These are phyloP conservation scores for Huntiella bhutanensis DNA, from an alignment of 2,329 filamentous ascomycete species.

Conservation along the genomic window DNA sequence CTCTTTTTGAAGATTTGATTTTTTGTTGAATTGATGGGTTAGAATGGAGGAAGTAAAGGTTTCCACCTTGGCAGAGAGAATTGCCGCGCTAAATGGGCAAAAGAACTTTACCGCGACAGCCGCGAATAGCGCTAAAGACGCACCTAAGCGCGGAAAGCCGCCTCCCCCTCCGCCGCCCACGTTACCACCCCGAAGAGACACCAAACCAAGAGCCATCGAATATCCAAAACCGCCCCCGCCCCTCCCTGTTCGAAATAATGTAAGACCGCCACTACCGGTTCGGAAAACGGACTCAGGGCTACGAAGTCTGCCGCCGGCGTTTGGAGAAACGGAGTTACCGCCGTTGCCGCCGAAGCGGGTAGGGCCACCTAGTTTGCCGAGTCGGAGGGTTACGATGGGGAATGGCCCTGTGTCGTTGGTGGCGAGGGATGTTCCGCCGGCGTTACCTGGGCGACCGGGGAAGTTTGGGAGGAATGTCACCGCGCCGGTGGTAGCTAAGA, in stretches of 20 bases:
- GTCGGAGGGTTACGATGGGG: conserved; percentile 6
- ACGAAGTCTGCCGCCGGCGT: conserved; percentile 35
- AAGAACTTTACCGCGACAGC: conserved; percentile 28
- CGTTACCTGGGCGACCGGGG: neutral
- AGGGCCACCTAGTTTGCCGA: neutral
- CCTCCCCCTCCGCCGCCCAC: conserved; percentile 15
- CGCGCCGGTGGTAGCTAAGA: neutral
- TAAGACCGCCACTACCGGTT: conserved; percentile 19
- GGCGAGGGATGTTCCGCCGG: conserved; percentile 13
- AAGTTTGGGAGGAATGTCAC: neutral
- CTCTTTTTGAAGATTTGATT: too few species aligned
- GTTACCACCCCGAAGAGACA: neutral
- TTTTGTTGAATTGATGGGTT: too few species aligned
- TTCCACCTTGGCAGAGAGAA: conserved; percentile 36
- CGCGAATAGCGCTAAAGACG: neutral
- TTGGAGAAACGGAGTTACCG: conserved; percentile 28
- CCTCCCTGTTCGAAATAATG: conserved; percentile 15
- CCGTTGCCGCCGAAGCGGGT: conserved; percentile 16
- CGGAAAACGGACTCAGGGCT: conserved; percentile 2
- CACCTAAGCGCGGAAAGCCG: conserved; percentile 14
- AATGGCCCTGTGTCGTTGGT: conserved; percentile 12
- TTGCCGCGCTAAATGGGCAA: conserved; percentile 43
- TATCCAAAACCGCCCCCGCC: conserved; percentile 13
- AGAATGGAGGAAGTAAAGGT: too few species aligned
- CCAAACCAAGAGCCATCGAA: neutral